Evolutionary conservation across 495 filamentous ascomycete genomes (phyloP).

Genomic region (Parmelia sp.): DNA sequence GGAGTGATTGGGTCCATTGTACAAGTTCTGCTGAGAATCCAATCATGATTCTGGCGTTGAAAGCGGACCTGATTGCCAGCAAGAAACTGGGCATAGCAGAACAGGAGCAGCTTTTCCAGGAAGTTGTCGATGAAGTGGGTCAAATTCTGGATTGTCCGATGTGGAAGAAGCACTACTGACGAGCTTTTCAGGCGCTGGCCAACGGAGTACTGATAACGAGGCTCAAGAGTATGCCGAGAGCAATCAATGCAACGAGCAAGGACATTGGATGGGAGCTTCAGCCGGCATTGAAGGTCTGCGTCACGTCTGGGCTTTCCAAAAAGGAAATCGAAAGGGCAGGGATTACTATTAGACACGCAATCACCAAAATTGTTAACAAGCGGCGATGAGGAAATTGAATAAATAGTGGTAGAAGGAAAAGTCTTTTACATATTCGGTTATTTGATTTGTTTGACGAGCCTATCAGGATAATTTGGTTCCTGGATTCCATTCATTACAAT

Average conservation of each 20-base stretch:
- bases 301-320: constrained; percentile 77
- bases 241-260: constrained; percentile 51
- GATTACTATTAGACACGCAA: constrained; percentile 78
- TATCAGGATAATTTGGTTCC: constrained; percentile 7
- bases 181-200: constrained; percentile 52
- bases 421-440: no score
- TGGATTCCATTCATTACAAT: neutral
- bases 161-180: constrained; percentile 7
- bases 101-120: constrained; percentile 80
- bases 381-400: constrained; percentile 36
- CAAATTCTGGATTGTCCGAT: neutral
- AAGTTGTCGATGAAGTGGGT: constrained; percentile 86
- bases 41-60: constrained; percentile 75
- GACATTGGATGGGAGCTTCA: constrained; percentile 55
- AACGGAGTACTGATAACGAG: constrained; percentile 86
- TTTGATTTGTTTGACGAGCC: neutral
- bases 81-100: constrained; percentile 61
- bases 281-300: constrained; percentile 82
- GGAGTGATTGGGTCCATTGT: constrained; percentile 87
- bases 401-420: no score
- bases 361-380: constrained; percentile 75
- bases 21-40: constrained; percentile 81
- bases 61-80: constrained; percentile 70
- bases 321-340: constrained; percentile 95
- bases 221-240: constrained; percentile 67